Evolutionary conservation across 2,329 filamentous ascomycete species (phyloP), one percentile per base, ranked within the genome.

Genomic region (Fusarium temperatum): DNA sequence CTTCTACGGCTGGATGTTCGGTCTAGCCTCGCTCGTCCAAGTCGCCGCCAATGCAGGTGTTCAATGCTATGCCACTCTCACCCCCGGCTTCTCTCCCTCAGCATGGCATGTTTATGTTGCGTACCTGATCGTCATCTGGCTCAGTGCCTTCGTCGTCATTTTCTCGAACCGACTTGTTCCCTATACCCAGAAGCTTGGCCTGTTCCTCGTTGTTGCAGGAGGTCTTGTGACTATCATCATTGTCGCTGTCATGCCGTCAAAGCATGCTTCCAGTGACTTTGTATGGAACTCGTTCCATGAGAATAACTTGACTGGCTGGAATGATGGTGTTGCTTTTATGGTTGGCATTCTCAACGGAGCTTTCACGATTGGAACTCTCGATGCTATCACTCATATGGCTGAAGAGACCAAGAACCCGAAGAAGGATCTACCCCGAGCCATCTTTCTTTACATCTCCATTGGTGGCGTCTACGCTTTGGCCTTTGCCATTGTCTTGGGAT

Each of bases 1-100:
- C 36, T 78, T 78, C 8, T 78, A 78, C 5, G 77, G 77, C 9
- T 78, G 77, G 77, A 78, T 78, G 77, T 78, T 78, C 22, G 77
- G 77, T 8, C 67, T 78, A 0, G 77, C 77, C 42, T 77, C 77
- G 1, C 13, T 78, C 0, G 77, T 78, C 18, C 77, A 78, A 32
- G 68, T 78, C 5, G 65, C 74, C 1, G 77, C 77, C 15, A 78
- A 78, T 14, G 59, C 74, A 24, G 71, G 62, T 1, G 77, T 78
- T 3, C 75, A 78, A 42, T 66, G 75, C 8, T 78, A 78, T 30
- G 74, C 75, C 4, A 78, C 77, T 8, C 73, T 78, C 13, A 63
- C 57, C 0, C 39, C 57, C 2, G 36, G 26, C 9, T 78, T 73
- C 8, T 28, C 70, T 2, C 48, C 70, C 2, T 58, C 65, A 6